Evolutionary conservation across 106 monocot species (phyloP).

Genomic region (Xerophyta viscosa): DNA sequence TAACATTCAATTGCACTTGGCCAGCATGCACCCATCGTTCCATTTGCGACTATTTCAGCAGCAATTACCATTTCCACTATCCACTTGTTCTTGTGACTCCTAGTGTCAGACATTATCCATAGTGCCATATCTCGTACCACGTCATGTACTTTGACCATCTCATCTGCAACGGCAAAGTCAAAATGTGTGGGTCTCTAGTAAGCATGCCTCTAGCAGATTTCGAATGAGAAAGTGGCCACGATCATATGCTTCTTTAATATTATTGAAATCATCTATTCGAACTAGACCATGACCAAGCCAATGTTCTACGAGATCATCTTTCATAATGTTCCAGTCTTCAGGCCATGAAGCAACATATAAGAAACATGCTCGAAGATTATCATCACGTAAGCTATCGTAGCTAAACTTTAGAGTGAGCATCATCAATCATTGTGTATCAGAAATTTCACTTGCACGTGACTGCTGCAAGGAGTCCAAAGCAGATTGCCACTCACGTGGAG

Average conservation of each 20-base stretch:
- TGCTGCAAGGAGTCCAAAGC: not conserved
- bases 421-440: not conserved
- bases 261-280: not conserved
- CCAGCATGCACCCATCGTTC: too few species aligned
- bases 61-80: not conserved
- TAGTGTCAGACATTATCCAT: conserved; percentile 15
- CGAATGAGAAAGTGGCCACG: not conserved
- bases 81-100: conserved; percentile 2
- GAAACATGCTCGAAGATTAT: too few species aligned
- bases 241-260: not conserved
- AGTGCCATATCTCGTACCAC: conserved; percentile 4
- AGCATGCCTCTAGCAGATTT: conserved; percentile 1
- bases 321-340: too few species aligned
- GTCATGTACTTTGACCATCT: conserved; percentile 4
- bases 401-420: not conserved
- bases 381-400: not conserved
- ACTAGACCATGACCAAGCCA: too few species aligned
- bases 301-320: too few species aligned
- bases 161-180: not conserved
- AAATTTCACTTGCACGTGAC: not conserved
- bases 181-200: not conserved
- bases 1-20: too few species aligned
- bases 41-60: not conserved
- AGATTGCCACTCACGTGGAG: not conserved
- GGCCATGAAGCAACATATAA: too few species aligned